phyloP scores from a whole-genome alignment of 1,139 yeast genomes.

The Hyphopichia khmerensis region DNA sequence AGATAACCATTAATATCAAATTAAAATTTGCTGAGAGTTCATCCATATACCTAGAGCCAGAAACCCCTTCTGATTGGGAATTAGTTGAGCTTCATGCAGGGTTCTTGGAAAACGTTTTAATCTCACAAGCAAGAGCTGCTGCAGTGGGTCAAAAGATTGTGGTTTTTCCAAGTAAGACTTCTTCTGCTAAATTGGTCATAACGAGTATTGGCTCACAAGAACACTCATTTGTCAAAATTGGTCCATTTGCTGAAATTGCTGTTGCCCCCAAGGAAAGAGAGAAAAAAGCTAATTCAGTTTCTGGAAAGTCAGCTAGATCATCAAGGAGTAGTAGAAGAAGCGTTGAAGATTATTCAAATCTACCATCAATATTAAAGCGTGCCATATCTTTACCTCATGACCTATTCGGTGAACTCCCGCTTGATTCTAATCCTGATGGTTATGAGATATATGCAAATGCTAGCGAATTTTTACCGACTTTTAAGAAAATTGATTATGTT shows the following conservation, averaged over 20 bases:
- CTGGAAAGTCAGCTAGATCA: slow-evolving; percentile 27
- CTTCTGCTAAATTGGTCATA: slow-evolving; percentile 64
- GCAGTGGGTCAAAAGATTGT: slow-evolving; percentile 58
- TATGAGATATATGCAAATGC: slow-evolving; percentile 48
- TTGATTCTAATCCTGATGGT: slow-evolving; percentile 17
- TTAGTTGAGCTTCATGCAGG: slow-evolving; percentile 81
- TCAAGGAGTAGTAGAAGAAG: slow-evolving; percentile 27
- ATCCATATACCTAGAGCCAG: slow-evolving; percentile 76
- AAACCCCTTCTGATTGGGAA: slow-evolving; percentile 85
- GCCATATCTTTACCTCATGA: slow-evolving; percentile 58
- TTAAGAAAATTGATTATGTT: slow-evolving; percentile 47
- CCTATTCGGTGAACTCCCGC: slow-evolving; percentile 23
- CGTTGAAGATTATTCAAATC: slow-evolving; percentile 24
- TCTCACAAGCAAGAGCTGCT: slow-evolving; percentile 81
- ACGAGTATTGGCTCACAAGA: slow-evolving; percentile 57
- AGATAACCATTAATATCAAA: slow-evolving; percentile 41
- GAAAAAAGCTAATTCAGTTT: slow-evolving; percentile 24
- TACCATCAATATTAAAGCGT: slow-evolving; percentile 48
- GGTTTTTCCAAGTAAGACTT: slow-evolving; percentile 68
- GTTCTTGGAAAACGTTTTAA: slow-evolving; percentile 68
- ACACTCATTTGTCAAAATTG: slow-evolving; percentile 53
- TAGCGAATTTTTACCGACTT: slow-evolving; percentile 27
- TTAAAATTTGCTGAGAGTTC: slow-evolving; percentile 52
- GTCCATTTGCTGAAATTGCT: slow-evolving; percentile 75
- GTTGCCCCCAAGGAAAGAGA: slow-evolving; percentile 74